Base-by-base conservation (phyloP, 176 grass and related monocot genomes). In the Cocos nucifera region DNA sequence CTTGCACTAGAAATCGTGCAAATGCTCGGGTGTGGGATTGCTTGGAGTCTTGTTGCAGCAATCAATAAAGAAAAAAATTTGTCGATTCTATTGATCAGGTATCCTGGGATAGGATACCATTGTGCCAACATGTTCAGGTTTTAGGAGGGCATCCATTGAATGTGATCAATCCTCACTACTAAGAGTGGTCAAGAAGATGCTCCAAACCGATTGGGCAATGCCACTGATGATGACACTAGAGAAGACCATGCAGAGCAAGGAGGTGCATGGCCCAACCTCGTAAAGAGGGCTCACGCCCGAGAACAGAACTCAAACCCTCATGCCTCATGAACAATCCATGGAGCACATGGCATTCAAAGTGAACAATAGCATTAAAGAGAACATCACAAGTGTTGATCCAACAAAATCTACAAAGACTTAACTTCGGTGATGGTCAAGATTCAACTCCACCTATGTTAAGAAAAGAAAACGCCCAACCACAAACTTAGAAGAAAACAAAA, bases 1-100 rank as follows among this genome's bases (percentile, higher is more conserved):
- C 87, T 28, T 96, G 92, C 69, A 88, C 83, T 0, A 82, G 86
- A 53, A 96, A 96, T 66, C 80, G 86, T 26, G 73, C 92, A 29
- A 96, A 83, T 96, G 92, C 76, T 96, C 86, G 17, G 72, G 68
- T 5, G 74, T 78, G 1, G 92, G 92, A n/a, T 78, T 96, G 65
- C 69, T 96, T n/a, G 25, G 71, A 15, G 75, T 77, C 20, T 75
- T 96, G 18, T 64, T 96, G 26, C 92, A 35, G 87, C 78, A 17
- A 21, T 21, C 21, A 21, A 21, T 83, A 80, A 58, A 85, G 75
- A 58, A 71, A 21, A 21, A 21, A 90, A 10, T 74, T 89, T 55
- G 72, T 77, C 25, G 30, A 80, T 69, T 81, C 50, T 18, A 60
- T 62, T 56, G 32, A 28, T 48, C 51, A 55, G 32, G 77, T 51